phyloP scores from a whole-genome alignment of 1,284 basidiomycete genomes.

The Ceratobasidium sp. region DNA sequence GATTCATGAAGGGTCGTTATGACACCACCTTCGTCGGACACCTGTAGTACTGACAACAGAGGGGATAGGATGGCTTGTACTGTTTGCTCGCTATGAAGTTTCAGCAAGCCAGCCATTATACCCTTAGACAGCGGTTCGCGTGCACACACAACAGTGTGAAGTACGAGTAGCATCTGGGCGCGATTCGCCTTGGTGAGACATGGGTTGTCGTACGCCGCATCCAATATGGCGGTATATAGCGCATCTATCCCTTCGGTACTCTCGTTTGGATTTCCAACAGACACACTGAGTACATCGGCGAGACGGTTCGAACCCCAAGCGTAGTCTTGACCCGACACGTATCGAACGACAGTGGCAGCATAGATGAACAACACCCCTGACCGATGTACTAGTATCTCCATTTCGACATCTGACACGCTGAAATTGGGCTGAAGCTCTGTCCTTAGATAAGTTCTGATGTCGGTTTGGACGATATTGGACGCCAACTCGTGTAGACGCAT shows the following conservation, averaged over 20 bases:
- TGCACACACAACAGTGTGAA: not conserved
- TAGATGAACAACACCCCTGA: conserved; percentile 11
- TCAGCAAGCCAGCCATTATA: too few relatives aligned
- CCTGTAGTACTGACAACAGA: conserved; percentile 1
- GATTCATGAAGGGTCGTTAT: not conserved
- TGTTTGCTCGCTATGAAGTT: not conserved
- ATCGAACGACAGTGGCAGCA: not conserved
- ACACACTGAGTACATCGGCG: not conserved
- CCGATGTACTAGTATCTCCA: not conserved
- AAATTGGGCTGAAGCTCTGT: not conserved
- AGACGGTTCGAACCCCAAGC: not conserved
- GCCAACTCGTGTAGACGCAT: too few relatives aligned
- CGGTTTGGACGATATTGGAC: too few relatives aligned
- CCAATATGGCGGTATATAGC: not conserved
- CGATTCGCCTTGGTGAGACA: not conserved
- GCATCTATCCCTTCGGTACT: not conserved
- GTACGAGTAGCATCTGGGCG: not conserved
- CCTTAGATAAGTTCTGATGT: too few relatives aligned
- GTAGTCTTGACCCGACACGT: not conserved
- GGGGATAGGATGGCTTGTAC: not conserved
- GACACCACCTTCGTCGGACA: not conserved
- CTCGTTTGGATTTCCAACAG: not conserved
- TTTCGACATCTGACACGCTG: not conserved
- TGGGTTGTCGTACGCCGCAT: too few relatives aligned
- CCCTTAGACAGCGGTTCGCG: not conserved